Conservation (phyloP, 2,329 filamentous ascomycete genomes). For the Verticillium nonalfalfae region DNA sequence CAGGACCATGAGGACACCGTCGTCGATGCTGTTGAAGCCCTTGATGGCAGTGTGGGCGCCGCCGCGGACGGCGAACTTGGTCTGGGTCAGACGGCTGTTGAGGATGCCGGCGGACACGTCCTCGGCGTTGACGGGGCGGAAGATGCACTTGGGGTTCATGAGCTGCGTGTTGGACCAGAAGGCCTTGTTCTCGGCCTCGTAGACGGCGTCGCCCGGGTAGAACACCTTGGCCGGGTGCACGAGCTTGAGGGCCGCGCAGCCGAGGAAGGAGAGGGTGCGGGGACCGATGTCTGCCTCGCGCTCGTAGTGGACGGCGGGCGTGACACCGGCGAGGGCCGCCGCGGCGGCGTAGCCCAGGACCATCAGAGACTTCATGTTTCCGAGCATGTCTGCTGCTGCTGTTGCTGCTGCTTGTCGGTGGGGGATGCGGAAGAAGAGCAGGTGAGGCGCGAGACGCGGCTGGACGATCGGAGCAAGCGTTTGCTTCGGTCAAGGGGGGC, state of each 20-base stretch:
- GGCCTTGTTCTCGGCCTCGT: not conserved
- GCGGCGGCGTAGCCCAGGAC: not conserved
- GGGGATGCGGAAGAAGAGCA: not conserved
- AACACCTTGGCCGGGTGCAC: not conserved
- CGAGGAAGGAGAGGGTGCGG: not conserved
- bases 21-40: conserved; percentile 18
- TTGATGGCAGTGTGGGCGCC: conserved; percentile 21
- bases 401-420: not conserved
- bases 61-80: conserved; percentile 23
- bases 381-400: not conserved
- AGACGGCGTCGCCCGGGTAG: conserved; percentile 1
- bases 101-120: conserved; percentile 20
- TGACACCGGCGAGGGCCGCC: not conserved
- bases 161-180: conserved; percentile 5
- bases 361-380: not conserved
- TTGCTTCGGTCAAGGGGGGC: not conserved
- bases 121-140: conserved; percentile 15
- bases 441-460: not conserved
- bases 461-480: not conserved
- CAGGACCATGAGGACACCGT: conserved; percentile 28
- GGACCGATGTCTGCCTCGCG: not conserved
- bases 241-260: conserved; percentile 1
- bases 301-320: not conserved
- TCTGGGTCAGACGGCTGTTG: conserved; percentile 16
- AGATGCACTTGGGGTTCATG: conserved; percentile 14